phyloP scores from a whole-genome alignment of 176 grass and related monocot species.

The Avena sativa region DNA sequence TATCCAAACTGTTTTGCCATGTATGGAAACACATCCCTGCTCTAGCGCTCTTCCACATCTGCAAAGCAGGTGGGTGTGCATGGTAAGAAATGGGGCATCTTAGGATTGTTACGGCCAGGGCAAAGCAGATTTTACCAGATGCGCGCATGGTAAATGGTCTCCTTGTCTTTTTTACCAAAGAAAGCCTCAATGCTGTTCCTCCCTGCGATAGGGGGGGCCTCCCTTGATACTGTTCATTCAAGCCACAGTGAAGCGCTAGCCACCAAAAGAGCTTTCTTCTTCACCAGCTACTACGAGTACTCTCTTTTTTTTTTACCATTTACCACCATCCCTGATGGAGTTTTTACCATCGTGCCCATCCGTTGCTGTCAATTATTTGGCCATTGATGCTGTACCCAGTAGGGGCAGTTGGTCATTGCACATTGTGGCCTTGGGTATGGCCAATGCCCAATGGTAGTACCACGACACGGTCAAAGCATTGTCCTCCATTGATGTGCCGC shows the following conservation, averaged over 20 bases:
- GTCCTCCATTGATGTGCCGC: slow-evolving; percentile 33
- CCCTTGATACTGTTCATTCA: slow-evolving; percentile 45
- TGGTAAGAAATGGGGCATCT: slow-evolving; percentile 28
- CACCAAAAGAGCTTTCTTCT: slow-evolving; percentile 31
- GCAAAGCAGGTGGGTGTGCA: neutral
- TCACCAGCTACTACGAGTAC: neutral
- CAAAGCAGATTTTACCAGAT: slow-evolving; percentile 23
- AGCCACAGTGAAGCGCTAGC: slow-evolving; percentile 34
- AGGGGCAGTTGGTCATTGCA: slow-evolving; percentile 45
- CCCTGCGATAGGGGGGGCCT: slow-evolving; percentile 26
- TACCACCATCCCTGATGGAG: neutral
- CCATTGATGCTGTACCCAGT: neutral
- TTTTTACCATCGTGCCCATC: slow-evolving; percentile 31
- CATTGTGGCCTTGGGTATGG: neutral
- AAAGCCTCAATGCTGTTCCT: slow-evolving; percentile 51
- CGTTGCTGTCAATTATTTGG: neutral
- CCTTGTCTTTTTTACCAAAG: slow-evolving; percentile 54
- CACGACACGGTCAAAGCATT: slow-evolving; percentile 62
- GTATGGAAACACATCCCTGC: slow-evolving; percentile 47
- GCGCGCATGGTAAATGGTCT: slow-evolving; percentile 44
- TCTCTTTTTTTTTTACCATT: slow-evolving; percentile 39
- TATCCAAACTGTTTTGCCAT: slow-evolving; percentile 67
- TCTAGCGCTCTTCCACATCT: slow-evolving; percentile 31
- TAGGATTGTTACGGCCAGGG: slow-evolving; percentile 36
- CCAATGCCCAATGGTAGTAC: neutral